Evolutionary conservation across 2,329 filamentous ascomycete species (phyloP), one percentile per base, ranked within the genome.

Genomic region (Dryadomyces quercus-mongolicae): DNA sequence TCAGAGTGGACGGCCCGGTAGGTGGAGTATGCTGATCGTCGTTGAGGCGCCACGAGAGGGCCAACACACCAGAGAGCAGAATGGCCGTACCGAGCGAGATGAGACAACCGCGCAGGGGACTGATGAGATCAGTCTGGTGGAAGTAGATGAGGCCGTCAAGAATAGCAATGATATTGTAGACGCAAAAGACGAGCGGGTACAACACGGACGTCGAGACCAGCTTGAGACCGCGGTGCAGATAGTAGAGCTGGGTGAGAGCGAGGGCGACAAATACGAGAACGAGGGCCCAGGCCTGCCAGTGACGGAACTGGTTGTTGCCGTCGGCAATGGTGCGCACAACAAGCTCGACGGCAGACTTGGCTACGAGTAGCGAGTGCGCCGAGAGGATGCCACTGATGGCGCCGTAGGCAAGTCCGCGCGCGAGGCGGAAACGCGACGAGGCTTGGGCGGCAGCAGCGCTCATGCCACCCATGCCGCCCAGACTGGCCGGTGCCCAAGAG

Each of bases 121-220:
- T 82, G 58, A 98, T 81, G 54, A 87, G 78, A 59, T 89, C 85
- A 53, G 85, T 86, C 69, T 98, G 93, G 62, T 86, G 80, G 71
- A 97, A 98, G 70, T 97, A 98, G 63, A 98, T 95, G 61, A 98
- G 77, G 36, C 93, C 93, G 69, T 98, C 93, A 61, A 97, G 75
- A 61, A 98, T 98, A 60, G 93, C 93, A 64, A 97, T 91, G 64
- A 98, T 95, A 75, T 98, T 98, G 77, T 97, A 98, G 60, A 97
- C 82, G 76, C 93, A 98, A 70, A 98, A 98, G 43, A 97, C 91
- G 62, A 97, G 84, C 5, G 93, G 93, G 69, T 98, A 98, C 61
- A 98, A 77, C 58, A 97, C 86, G 63, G 89, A 95, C 21, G 93
- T 97, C 54, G 91, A 96, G 68, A 94, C 90, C 52, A 98, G 78